Evolutionary conservation across 2,329 filamentous ascomycete genomes (phyloP).

Genomic region (Nemania abortiva): DNA sequence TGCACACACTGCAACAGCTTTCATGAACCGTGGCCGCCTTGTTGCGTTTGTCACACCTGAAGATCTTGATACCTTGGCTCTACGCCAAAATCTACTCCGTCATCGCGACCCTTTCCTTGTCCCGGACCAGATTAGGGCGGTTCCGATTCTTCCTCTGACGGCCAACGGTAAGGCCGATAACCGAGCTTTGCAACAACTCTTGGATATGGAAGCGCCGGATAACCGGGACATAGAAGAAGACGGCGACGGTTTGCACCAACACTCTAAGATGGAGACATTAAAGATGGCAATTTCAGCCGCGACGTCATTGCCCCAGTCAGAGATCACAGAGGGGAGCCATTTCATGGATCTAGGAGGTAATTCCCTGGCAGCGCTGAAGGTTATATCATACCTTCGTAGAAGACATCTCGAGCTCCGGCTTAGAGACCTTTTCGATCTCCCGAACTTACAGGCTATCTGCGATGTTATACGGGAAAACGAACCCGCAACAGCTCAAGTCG

Average conservation of each 20-base stretch:
- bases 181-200: conserved; percentile 1
- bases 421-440: conserved; percentile 8
- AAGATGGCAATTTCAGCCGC: conserved; percentile 17
- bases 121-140: conserved; percentile 15
- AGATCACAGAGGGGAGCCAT: background rate
- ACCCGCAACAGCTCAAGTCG: background rate
- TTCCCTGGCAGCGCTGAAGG: conserved; percentile 18
- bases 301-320: conserved; percentile 4
- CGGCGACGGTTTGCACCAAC: background rate
- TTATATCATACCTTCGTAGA: conserved; percentile 11
- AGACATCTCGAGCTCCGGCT: conserved; percentile 3
- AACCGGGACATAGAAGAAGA: background rate
- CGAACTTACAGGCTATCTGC: background rate
- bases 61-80: conserved; percentile 3
- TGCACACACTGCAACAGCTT: conserved; percentile 17
- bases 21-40: conserved; percentile 12
- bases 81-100: conserved; percentile 2
- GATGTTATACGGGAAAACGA: conserved; percentile 2
- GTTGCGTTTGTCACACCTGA: conserved; percentile 20
- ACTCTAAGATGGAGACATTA: conserved; percentile 4
- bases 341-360: conserved; percentile 15
- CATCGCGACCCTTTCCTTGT: conserved; percentile 13
- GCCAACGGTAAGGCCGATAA: conserved; percentile 23
- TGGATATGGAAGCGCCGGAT: background rate
- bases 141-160: conserved; percentile 12